These are phyloP conservation scores for Paraconiothyrium sp. DNA, from an alignment of 2,329 filamentous ascomycete species.

Conservation along the genomic window DNA sequence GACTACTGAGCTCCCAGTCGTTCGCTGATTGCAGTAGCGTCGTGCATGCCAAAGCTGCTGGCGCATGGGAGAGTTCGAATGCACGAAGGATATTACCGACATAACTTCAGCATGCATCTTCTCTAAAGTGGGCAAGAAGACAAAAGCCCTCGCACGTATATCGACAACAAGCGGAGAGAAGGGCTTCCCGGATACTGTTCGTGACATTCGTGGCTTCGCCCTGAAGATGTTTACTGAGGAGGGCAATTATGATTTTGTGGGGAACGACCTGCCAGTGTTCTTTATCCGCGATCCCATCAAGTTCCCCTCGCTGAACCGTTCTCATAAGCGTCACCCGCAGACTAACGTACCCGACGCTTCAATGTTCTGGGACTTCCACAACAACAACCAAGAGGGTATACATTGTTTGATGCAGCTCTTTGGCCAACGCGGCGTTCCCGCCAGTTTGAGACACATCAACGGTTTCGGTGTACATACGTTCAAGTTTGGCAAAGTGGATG, in stretches of 20 bases:
- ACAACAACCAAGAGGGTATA: slow-evolving; percentile 59
- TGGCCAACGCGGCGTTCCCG: slow-evolving; percentile 59
- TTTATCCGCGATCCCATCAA: slow-evolving; percentile 57
- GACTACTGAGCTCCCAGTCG: too few relatives aligned
- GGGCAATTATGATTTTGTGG: slow-evolving; percentile 62
- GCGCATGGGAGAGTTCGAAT: slow-evolving; percentile 68
- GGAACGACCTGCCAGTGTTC: slow-evolving; percentile 56
- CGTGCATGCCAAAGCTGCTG: slow-evolving; percentile 68
- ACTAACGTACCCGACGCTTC: slow-evolving; percentile 48
- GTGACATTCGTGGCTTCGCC: slow-evolving; percentile 61
- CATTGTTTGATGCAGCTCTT: slow-evolving; percentile 48
- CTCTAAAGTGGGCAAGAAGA: slow-evolving; percentile 65
- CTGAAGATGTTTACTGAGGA: slow-evolving; percentile 64
- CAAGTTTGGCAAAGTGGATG: slow-evolving; percentile 37
- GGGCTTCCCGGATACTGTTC: slow-evolving; percentile 58
- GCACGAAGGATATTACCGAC: slow-evolving; percentile 67
- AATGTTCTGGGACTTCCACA: slow-evolving; percentile 55
- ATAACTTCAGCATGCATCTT: slow-evolving; percentile 66
- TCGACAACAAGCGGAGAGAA: slow-evolving; percentile 59
- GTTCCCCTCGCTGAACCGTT: slow-evolving; percentile 53
- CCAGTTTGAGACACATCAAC: slow-evolving; percentile 58
- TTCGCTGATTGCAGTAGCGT: slow-evolving; percentile 37
- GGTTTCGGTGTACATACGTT: slow-evolving; percentile 61
- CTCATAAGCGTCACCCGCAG: slow-evolving; percentile 45
- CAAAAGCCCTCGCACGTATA: slow-evolving; percentile 57